Evolutionary conservation across 345 rosid genomes (phyloP).

Genomic region (Turnera subulata): DNA sequence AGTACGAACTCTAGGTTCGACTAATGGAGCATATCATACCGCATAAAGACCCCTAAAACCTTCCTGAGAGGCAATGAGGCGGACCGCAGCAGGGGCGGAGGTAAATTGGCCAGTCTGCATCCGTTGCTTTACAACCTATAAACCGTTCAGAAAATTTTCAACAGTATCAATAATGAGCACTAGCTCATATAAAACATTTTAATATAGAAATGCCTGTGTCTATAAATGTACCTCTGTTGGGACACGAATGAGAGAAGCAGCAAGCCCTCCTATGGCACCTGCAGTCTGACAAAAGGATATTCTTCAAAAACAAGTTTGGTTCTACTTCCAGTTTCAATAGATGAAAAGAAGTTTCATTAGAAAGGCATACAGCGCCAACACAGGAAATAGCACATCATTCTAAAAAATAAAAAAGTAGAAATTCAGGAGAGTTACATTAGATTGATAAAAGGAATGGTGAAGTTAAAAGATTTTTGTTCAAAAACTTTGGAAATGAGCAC

Average conservation of each 20-base stretch:
- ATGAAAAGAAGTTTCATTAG: no score
- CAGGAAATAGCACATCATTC: no score
- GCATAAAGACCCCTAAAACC: conserved; percentile 90
- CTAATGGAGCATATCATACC: conserved; percentile 32
- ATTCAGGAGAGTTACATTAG: no score
- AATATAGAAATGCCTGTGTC: not conserved
- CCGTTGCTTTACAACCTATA: conserved; percentile 91
- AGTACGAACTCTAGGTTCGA: not conserved
- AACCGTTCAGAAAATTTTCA: conserved; percentile 6
- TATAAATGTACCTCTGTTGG: conserved; percentile 72
- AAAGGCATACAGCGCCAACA: no score
- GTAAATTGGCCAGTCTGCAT: conserved; percentile 92
- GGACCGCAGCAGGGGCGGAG: conserved; percentile 82
- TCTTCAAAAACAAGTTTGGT: no score
- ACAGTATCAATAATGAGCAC: not conserved
- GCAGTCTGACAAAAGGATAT: conserved; percentile 57
- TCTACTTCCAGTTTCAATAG: no score
- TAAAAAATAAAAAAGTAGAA: no score
- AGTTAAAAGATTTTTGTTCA: no score
- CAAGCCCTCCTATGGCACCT: conserved; percentile 90
- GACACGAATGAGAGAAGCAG: conserved; percentile 90
- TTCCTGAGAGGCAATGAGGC: conserved; percentile 64
- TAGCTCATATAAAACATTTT: not conserved
- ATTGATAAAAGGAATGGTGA: no score
- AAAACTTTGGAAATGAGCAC: no score